Percentiles rank a stretch among this genome's conserved stretches.
phyloP scores from a whole-genome alignment of 768 basidiomycete genomes.

The Xanthoconium stramineum region DNA sequence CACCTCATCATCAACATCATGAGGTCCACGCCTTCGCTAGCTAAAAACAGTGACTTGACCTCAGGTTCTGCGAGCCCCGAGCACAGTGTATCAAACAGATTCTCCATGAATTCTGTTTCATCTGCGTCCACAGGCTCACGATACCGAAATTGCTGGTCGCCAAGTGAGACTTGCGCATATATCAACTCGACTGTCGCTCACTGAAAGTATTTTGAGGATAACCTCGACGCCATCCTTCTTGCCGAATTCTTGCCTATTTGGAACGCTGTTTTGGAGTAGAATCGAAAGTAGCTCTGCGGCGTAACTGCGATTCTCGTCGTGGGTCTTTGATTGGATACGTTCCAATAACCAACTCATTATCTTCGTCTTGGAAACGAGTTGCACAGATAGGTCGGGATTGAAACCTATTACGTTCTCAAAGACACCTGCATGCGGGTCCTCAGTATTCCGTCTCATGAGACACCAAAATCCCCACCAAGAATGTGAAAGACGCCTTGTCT shows the following conservation, averaged over 20 bases:
- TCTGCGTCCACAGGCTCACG: slow-evolving; percentile 83
- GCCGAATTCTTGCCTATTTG: slow-evolving; percentile 67
- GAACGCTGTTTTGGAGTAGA: slow-evolving; percentile 68
- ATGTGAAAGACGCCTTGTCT: slow-evolving; percentile 91
- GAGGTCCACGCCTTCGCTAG: slow-evolving; percentile 90
- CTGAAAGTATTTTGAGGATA: slow-evolving; percentile 74
- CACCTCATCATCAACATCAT: slow-evolving; percentile 99
- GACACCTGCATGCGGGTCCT: slow-evolving; percentile 51
- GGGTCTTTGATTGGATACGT: slow-evolving; percentile 65
- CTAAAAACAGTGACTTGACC: slow-evolving; percentile 80
- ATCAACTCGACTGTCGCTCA: slow-evolving; percentile 39
- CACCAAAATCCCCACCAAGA: slow-evolving; percentile 50
- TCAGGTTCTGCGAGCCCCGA: slow-evolving; percentile 76
- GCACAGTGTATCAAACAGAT: slow-evolving; percentile 87
- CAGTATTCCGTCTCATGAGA: background rate
- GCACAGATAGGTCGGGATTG: slow-evolving; percentile 68
- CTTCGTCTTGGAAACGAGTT: slow-evolving; percentile 70
- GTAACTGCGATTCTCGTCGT: slow-evolving; percentile 91
- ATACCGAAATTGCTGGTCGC: slow-evolving; percentile 74
- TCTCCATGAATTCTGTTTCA: slow-evolving; percentile 98
- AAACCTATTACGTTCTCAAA: slow-evolving; percentile 93
- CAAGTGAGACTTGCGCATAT: slow-evolving; percentile 11
- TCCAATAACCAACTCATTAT: slow-evolving; percentile 77
- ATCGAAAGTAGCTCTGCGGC: slow-evolving; percentile 94
- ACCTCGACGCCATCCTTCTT: slow-evolving; percentile 77